phyloP scores from a whole-genome alignment of 208 protist species.

The Leishmania mexicana region DNA sequence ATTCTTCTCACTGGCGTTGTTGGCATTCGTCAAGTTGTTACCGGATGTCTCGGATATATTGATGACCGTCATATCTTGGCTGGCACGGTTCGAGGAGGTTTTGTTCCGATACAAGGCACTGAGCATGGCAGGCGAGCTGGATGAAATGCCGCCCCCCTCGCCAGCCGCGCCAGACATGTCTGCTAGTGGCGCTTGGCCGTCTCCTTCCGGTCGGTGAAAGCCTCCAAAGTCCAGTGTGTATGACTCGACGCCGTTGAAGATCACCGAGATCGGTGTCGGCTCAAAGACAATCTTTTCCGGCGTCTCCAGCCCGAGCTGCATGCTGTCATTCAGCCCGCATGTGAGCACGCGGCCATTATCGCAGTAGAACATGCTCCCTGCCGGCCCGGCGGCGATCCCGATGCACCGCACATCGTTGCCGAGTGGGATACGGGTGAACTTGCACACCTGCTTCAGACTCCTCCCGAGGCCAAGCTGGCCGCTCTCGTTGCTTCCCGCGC shows the following conservation, averaged over 20 bases:
- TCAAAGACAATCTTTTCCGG: slow-evolving; percentile 51
- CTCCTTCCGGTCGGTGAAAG: slow-evolving; percentile 39
- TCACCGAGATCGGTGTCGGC: slow-evolving; percentile 43
- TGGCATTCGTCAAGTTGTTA: slow-evolving; percentile 1
- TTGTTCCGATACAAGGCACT: background rate
- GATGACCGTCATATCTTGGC: slow-evolving; percentile 11
- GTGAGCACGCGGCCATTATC: slow-evolving; percentile 73
- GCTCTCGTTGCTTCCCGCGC: slow-evolving; percentile 79
- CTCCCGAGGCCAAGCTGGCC: slow-evolving; percentile 85
- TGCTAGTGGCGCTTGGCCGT: background rate
- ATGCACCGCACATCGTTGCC: slow-evolving; percentile 55
- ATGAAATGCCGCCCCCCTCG: background rate
- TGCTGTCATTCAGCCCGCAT: slow-evolving; percentile 81
- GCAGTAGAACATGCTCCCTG: slow-evolving; percentile 86
- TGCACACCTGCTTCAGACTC: slow-evolving; percentile 34
- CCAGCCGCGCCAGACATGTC: background rate
- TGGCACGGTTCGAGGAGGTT: background rate
- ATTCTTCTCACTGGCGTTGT: background rate
- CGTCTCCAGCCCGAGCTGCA: slow-evolving; percentile 83
- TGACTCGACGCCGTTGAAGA: slow-evolving; percentile 71
- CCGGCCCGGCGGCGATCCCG: slow-evolving; percentile 79
- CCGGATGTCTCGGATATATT: slow-evolving; percentile 11
- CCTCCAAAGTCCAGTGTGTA: slow-evolving; percentile 88
- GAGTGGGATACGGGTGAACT: slow-evolving; percentile 73
- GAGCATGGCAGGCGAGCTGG: background rate